A percentile compares a stretch with the other conserved stretches of the same genome.
Evolutionary conservation across 169 alveolate species (phyloP).

Genomic region (Plasmodium gonderi): DNA sequence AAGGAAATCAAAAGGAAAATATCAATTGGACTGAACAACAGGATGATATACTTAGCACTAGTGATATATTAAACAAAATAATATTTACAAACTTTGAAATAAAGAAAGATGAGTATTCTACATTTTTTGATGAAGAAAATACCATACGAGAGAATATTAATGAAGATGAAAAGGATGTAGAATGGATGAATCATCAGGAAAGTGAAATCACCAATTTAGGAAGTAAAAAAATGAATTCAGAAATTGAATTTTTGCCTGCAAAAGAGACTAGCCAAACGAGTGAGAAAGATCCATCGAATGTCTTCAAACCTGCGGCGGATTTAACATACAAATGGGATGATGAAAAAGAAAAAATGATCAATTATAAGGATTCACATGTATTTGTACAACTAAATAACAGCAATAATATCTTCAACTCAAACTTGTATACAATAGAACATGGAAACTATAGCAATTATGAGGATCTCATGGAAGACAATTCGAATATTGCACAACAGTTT

Average conservation of each 20-base stretch:
- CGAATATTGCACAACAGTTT: slow-evolving; percentile 3
- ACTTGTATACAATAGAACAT: not conserved
- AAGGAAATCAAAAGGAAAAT: not conserved
- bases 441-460: slow-evolving; percentile 15
- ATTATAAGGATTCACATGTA: not conserved
- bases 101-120: not conserved
- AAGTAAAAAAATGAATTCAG: not conserved
- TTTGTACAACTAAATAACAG: not conserved
- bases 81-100: slow-evolving; percentile 4
- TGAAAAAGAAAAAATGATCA: not conserved
- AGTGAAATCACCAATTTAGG: not conserved
- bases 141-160: not conserved
- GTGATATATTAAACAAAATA: not conserved
- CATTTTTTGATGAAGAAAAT: not conserved
- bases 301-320: no score
- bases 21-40: not conserved
- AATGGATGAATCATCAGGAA: not conserved
- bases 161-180: not conserved
- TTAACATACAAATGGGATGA: not conserved
- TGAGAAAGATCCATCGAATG: no score
- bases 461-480: not conserved
- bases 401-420: not conserved
- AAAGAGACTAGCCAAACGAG: not conserved
- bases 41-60: not conserved
- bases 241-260: not conserved